Evolutionary conservation across 225 moss, liverwort and hornwort species (phyloP).

Genomic region (Climacium dendroides): DNA sequence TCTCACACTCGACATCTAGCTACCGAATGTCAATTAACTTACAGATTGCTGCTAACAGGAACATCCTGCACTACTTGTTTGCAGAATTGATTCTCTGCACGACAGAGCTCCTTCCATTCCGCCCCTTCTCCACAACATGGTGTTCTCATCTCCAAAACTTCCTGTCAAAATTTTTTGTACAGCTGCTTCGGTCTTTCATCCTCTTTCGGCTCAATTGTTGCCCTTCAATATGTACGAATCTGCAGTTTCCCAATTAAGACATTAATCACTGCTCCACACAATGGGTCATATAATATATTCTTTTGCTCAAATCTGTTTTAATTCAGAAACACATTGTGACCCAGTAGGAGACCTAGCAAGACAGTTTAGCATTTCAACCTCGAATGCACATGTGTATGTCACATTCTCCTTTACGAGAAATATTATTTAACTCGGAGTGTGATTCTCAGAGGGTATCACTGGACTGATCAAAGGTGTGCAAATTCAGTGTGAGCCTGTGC

Average conservation of each 20-base stretch:
- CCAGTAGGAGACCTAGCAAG: neutral
- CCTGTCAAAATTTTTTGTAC: slow-evolving; percentile 33
- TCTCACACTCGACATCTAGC: slow-evolving; percentile 8
- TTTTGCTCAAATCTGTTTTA: neutral
- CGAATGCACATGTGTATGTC: neutral
- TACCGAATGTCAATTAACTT: neutral
- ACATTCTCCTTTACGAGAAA: neutral
- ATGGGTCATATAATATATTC: too few relatives aligned
- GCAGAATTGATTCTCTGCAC: neutral
- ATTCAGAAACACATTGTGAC: neutral
- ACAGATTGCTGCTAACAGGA: neutral
- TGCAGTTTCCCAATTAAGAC: neutral
- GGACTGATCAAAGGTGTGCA: neutral
- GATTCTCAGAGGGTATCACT: neutral
- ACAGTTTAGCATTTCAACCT: neutral
- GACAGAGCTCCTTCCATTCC: neutral
- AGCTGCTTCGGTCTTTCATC: slow-evolving; percentile 15
- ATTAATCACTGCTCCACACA: neutral
- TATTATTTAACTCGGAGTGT: neutral
- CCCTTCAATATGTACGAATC: neutral
- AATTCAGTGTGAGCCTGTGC: neutral
- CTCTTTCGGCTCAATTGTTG: neutral
- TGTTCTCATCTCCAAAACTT: slow-evolving; percentile 24
- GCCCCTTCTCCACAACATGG: neutral
- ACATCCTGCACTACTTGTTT: slow-evolving; percentile 7